Percentiles rank a stretch among this genome's conserved stretches.
phyloP scores from a whole-genome alignment of 495 filamentous ascomycete genomes.

The Annulohypoxylon nitens region DNA sequence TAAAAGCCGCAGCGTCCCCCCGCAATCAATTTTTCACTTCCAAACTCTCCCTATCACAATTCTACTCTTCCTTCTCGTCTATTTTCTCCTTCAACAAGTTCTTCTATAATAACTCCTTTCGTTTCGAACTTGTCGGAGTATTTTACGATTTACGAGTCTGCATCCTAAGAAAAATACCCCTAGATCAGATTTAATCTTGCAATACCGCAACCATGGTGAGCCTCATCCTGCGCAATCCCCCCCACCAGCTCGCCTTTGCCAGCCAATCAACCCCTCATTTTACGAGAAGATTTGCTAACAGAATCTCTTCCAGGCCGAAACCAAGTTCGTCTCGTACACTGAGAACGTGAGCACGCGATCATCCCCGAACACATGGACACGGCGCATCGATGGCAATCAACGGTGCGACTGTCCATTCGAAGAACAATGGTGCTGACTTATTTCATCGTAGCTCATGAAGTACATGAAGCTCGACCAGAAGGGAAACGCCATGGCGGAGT shows the following conservation, averaged over 20 bases:
- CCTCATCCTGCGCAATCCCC: constrained; percentile 47
- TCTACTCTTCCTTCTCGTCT: constrained; percentile 2
- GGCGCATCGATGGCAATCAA: constrained; percentile 32
- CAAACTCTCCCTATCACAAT: constrained; percentile 15
- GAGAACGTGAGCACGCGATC: constrained; percentile 64
- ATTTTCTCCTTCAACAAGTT: constrained; percentile 21
- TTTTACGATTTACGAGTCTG: constrained; percentile 20
- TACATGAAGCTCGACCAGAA: constrained; percentile 93
- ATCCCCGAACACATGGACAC: constrained; percentile 59
- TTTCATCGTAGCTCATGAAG: constrained; percentile 78
- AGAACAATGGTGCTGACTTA: constrained; percentile 42
- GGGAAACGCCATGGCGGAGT: constrained; percentile 88
- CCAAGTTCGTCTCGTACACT: constrained; percentile 71
- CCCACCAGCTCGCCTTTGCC: constrained; percentile 44
- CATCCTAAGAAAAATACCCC: constrained; percentile 21
- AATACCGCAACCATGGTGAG: constrained; percentile 52
- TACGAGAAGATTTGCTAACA: constrained; percentile 57
- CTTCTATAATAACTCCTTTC: constrained; percentile 12
- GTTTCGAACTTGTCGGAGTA: constrained; percentile 26
- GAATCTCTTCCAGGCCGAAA: constrained; percentile 65
- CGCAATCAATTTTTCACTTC: constrained; percentile 28
- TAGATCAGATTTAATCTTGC: constrained; percentile 32
- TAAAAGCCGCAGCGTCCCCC: constrained; percentile 48
- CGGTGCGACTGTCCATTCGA: constrained; percentile 31
- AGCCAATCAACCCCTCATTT: constrained; percentile 51